Evolutionary conservation across 1,139 yeast species (phyloP).

Genomic region (Pneumocystis canis): DNA sequence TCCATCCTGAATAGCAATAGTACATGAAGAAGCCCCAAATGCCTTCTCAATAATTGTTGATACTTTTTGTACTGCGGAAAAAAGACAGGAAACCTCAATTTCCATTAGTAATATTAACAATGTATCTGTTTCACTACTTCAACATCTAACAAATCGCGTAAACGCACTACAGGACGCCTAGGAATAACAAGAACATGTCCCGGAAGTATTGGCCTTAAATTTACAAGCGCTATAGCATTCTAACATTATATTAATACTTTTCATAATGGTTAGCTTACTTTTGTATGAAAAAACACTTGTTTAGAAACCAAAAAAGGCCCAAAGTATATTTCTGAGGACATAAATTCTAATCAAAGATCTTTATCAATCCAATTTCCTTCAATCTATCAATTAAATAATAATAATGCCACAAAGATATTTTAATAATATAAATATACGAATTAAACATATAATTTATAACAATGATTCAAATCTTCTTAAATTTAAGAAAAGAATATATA

Average conservation of each 20-base stretch:
- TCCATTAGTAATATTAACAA: not conserved
- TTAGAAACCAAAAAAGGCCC: not conserved
- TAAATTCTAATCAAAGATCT: too few species aligned
- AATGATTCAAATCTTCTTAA: too few species aligned
- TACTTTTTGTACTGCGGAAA: slow-evolving; percentile 54
- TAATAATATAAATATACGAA: too few species aligned
- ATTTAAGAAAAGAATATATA: too few species aligned
- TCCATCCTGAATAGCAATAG: slow-evolving; percentile 82
- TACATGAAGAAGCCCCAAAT: slow-evolving; percentile 64
- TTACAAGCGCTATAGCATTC: slow-evolving; percentile 63
- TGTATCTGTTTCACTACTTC: slow-evolving; percentile 47
- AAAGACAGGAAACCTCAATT: slow-evolving; percentile 24
- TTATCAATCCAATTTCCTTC: too few species aligned
- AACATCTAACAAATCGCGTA: slow-evolving; percentile 50
- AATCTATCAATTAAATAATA: too few species aligned
- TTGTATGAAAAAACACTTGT: not conserved
- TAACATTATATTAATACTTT: slow-evolving; percentile 5
- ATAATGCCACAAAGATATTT: too few species aligned
- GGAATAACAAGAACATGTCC: slow-evolving; percentile 88
- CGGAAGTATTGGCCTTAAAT: slow-evolving; percentile 72
- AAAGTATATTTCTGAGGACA: not conserved
- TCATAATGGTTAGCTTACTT: slow-evolving; percentile 1
- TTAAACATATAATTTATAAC: too few species aligned
- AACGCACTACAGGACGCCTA: slow-evolving; percentile 42
- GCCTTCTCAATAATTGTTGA: slow-evolving; percentile 46